These are phyloP conservation scores for Urostyla sp. DNA, from an alignment of 73 alveolate genomes.

Conservation along the genomic window DNA sequence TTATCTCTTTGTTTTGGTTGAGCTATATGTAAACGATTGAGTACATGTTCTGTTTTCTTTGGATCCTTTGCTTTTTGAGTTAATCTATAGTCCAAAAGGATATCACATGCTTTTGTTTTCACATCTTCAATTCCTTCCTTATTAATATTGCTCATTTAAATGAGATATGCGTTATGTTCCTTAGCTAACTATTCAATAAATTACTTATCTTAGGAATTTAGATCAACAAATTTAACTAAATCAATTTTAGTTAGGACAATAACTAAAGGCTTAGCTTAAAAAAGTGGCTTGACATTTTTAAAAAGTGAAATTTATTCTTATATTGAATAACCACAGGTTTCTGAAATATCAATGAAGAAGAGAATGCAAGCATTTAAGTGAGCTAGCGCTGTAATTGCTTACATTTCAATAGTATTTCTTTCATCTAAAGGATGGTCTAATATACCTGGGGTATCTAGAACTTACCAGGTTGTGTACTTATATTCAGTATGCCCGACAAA, in stretches of 20 bases:
- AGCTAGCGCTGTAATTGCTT: slow-evolving; percentile 99
- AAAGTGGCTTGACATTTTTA: slow-evolving; percentile 96
- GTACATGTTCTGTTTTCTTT: slow-evolving; percentile 82
- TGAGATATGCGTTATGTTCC: slow-evolving; percentile 87
- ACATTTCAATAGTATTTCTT: slow-evolving; percentile 99
- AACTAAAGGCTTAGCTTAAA: slow-evolving; percentile 96
- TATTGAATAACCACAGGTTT: slow-evolving; percentile 97
- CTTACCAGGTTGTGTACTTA: slow-evolving; percentile 98
- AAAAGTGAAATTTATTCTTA: slow-evolving; percentile 92
- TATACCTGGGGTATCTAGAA: slow-evolving; percentile 99
- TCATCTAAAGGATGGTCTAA: slow-evolving; percentile 98
- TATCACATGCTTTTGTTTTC: slow-evolving; percentile 93
- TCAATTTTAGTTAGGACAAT: slow-evolving; percentile 96
- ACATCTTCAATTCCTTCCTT: slow-evolving; percentile 93
- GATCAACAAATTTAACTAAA: slow-evolving; percentile 83
- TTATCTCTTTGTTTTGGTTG: slow-evolving; percentile 90
- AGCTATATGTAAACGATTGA: slow-evolving; percentile 91
- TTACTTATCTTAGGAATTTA: slow-evolving; percentile 76
- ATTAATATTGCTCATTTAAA: slow-evolving; percentile 88
- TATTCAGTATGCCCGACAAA: slow-evolving; percentile 99
- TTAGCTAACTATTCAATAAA: slow-evolving; percentile 81
- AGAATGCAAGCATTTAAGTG: slow-evolving; percentile 94
- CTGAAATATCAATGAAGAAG: slow-evolving; percentile 98
- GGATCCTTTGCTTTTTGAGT: slow-evolving; percentile 86
- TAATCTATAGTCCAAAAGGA: slow-evolving; percentile 87